These are phyloP conservation scores for Pythium scleroteichum DNA, from an alignment of 352 stramenopile genomes.

Conservation along the genomic window DNA sequence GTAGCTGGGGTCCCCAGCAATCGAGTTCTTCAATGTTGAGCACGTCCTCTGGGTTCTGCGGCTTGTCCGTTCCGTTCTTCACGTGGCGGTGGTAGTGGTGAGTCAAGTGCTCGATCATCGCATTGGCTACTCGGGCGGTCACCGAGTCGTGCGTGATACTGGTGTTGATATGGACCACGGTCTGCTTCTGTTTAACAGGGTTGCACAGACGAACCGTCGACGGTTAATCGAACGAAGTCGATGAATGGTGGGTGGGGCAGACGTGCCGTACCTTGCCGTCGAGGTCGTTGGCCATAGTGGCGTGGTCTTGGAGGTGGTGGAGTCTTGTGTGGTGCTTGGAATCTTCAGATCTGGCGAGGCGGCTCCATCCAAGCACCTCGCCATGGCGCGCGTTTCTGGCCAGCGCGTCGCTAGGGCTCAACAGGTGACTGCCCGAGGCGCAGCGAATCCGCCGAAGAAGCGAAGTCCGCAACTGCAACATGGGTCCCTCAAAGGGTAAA, in stretches of 20 bases:
- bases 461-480: constrained; percentile 18
- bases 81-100: constrained; percentile 73
- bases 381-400: constrained; percentile 23
- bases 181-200: constrained; percentile 50
- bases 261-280: constrained; percentile 6
- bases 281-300: constrained; percentile 10
- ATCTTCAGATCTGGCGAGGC: constrained; percentile 11
- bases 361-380: not conserved
- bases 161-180: constrained; percentile 76
- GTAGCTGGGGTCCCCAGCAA: constrained; percentile 58
- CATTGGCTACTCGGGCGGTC: constrained; percentile 62
- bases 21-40: constrained; percentile 73
- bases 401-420: not conserved
- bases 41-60: constrained; percentile 42
- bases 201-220: not conserved
- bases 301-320: not conserved
- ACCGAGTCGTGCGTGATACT: constrained; percentile 77
- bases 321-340: constrained; percentile 8
- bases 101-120: constrained; percentile 68
- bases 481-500: constrained; percentile 23
- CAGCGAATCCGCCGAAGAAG: not conserved
- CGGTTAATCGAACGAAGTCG: not conserved
- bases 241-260: too few species aligned
- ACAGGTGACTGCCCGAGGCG: not conserved
- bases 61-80: constrained; percentile 26